Base-by-base conservation (phyloP, 192 early-diverging fungal genomes). In the Entrophospora sp. region DNA sequence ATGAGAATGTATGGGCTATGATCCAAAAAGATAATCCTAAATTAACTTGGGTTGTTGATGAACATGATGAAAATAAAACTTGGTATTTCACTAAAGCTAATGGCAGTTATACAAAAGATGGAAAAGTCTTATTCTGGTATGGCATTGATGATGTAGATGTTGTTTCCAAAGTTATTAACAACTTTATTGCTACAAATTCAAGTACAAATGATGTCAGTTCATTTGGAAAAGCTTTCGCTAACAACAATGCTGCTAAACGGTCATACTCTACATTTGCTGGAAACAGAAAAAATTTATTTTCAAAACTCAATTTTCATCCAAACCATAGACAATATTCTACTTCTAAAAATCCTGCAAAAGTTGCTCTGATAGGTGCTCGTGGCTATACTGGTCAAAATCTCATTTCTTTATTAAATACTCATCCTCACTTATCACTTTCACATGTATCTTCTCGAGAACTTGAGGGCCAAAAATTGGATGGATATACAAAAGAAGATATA, bases 31-130 rank as follows among this genome's bases (percentile, higher is more conserved):
- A 99, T 69, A 85, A 93, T 66, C 71, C 84, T 32, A 74, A 75
- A 30, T 81, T 99, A 55, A 84, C 84, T 57, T 99, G 97, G 97
- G 74, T 83, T 18, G 85, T 91, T 13, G 78, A 84, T 37, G 82
- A 86, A 51, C 78, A 79, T 60, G 90, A 95, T 71, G 73, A 84
- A 49, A 88, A 89, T 71, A 85, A 88, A 59, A 77, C 85, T n/a
- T 99, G 93, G 95, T 93, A 92, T 75, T 99, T 97, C 83, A 91
- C 97, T 67, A 87, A 91, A 56, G 89, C 92, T 13, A 89, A 96
- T 60, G 95, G 95, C 32, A 90, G 87, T 70, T 83, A 84, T 70
- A 85, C 81, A n/a, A 78, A 78, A 70, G 79, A 80, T 27, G 86
- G 89, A 56, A 74, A 79, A 61, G 93, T 91, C 14, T 77, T 95